Percentiles rank a stretch among this genome's conserved stretches.
These are phyloP conservation scores for Malus hybrid DNA, from an alignment of 331 rosid species.

Conservation along the genomic window DNA sequence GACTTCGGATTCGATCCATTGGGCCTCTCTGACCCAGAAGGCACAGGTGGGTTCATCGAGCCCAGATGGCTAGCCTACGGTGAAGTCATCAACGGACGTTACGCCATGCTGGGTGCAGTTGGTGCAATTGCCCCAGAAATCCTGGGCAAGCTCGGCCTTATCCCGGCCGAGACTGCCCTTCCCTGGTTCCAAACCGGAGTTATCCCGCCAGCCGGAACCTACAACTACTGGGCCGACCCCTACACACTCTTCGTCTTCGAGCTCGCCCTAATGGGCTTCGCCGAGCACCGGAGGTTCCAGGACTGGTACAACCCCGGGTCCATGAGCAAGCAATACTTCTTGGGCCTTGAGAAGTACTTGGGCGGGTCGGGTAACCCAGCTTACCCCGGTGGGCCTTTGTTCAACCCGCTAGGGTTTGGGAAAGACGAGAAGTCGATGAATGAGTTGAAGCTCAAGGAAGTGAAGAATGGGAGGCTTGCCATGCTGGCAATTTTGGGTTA, in stretches of 20 bases:
- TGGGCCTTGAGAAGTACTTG: slow-evolving; percentile 66
- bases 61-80: slow-evolving; percentile 95
- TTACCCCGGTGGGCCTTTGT: slow-evolving; percentile 93
- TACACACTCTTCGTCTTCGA: slow-evolving; percentile 79
- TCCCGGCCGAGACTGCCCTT: slow-evolving; percentile 83
- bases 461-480: slow-evolving; percentile 95
- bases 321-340: slow-evolving; percentile 78
- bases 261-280: slow-evolving; percentile 86
- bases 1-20: slow-evolving; percentile 91
- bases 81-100: slow-evolving; percentile 80
- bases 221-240: slow-evolving; percentile 89
- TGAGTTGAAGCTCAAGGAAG: slow-evolving; percentile 86
- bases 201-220: slow-evolving; percentile 88
- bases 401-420: slow-evolving; percentile 90
- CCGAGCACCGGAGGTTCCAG: slow-evolving; percentile 87
- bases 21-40: slow-evolving; percentile 97
- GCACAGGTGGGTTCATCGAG: slow-evolving; percentile 93
- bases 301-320: slow-evolving; percentile 86
- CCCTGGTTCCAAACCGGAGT: slow-evolving; percentile 96
- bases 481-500: slow-evolving; percentile 91
- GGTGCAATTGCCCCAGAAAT: slow-evolving; percentile 95
- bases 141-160: slow-evolving; percentile 59
- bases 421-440: slow-evolving; percentile 80
- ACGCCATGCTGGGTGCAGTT: slow-evolving; percentile 76
- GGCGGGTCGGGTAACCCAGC: slow-evolving; percentile 83